Conservation (phyloP, 306 rosid species). For the Lathyrus oleraceus region DNA sequence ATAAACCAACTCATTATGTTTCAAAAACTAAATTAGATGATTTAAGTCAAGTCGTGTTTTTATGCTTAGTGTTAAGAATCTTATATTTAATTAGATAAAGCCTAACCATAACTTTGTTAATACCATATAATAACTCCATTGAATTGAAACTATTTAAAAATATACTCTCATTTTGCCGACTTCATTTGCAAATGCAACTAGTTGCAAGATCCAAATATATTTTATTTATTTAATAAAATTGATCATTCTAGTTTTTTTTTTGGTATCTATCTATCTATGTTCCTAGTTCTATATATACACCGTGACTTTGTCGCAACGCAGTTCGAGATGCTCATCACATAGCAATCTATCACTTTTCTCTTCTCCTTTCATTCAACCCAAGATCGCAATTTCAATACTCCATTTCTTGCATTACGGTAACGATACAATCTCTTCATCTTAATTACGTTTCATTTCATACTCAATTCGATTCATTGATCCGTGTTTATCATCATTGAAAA, state of each 20-base stretch:
- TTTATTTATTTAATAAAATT: neutral
- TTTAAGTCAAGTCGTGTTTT: too few relatives aligned
- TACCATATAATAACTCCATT: too few relatives aligned
- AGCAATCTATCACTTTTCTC: neutral
- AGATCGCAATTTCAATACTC: constrained; percentile 15
- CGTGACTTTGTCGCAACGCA: constrained; percentile 29
- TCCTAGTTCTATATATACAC: neutral
- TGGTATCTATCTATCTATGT: neutral
- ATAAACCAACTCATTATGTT: too few relatives aligned
- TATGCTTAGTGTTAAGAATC: too few relatives aligned
- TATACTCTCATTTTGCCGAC: neutral
- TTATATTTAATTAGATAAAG: too few relatives aligned
- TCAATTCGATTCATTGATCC: constrained; percentile 24
- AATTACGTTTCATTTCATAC: neutral
- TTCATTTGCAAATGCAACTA: neutral
- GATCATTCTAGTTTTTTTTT: neutral
- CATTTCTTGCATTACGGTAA: constrained; percentile 19
- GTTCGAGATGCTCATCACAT: constrained; percentile 26
- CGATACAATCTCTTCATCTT: constrained; percentile 1
- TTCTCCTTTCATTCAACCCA: neutral
- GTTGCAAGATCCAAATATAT: constrained; percentile 2
- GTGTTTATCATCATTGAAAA: constrained; percentile 5
- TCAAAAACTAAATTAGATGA: too few relatives aligned
- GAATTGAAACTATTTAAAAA: too few relatives aligned
- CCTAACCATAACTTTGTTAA: too few relatives aligned